Percentiles rank a stretch among this genome's conserved stretches.
Evolutionary conservation across 306 rosid species (phyloP).

Genomic region (Pyrus betulifolia): DNA sequence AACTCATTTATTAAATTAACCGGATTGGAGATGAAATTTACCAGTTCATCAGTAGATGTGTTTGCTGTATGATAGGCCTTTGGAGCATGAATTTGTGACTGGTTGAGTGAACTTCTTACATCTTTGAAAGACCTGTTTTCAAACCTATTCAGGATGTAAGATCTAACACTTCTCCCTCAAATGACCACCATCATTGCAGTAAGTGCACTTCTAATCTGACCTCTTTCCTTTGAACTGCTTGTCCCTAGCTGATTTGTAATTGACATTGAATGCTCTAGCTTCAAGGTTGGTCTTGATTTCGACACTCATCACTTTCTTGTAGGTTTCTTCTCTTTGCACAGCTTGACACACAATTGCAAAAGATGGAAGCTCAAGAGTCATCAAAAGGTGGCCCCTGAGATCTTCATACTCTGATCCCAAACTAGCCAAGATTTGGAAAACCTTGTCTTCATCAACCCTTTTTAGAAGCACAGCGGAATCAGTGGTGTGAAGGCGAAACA

Average conservation of each 20-base stretch:
- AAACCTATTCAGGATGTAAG: no score
- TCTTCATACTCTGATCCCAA: not conserved
- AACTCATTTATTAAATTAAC: not conserved
- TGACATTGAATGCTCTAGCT: not conserved
- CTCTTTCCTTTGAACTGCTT: no score
- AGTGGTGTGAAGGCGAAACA: not conserved
- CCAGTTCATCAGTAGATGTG: no score
- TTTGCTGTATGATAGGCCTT: no score
- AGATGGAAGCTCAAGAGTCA: not conserved
- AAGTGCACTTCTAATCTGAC: no score
- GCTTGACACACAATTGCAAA: not conserved
- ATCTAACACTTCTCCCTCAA: no score
- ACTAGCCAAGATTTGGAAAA: not conserved
- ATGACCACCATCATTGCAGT: no score
- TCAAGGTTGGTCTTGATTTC: not conserved
- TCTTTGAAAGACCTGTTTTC: no score
- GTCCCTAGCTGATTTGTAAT: not conserved
- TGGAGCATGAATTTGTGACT: no score
- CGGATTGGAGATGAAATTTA: not conserved
- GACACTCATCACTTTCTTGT: not conserved
- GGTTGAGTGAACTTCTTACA: no score
- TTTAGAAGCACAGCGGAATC: fast-evolving
- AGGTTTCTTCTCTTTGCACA: not conserved
- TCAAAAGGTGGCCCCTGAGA: not conserved
- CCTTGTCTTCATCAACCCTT: not conserved